Base-by-base conservation (phyloP, 345 rosid species). In the Eucalyptus pauciflora region DNA sequence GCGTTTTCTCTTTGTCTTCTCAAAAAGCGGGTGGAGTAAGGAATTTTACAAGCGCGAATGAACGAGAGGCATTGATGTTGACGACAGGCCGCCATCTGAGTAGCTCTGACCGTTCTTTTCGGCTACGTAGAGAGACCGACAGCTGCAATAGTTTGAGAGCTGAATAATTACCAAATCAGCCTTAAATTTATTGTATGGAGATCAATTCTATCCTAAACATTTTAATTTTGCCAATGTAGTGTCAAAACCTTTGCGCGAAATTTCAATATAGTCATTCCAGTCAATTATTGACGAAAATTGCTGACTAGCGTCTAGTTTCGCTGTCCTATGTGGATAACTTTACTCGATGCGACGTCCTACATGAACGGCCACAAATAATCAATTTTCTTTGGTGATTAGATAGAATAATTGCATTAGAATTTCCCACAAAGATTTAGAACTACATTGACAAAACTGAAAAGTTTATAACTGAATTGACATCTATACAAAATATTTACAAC, bases 261-360 rank as follows among this genome's bases (percentile, higher is more conserved):
- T 27, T 62, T 11, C 0, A 60, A 60, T 27, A 3, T 27, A 60
- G 0, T 60, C 7, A 27, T 60, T 60, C 5, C 3, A 3, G n/a
- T 60, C 0, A 27, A 60, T 60, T 60, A 8, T 60, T 7, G 3
- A 60, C 0, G 4, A 27, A 60, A 25, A 25, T 60, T 0, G 15
- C 15, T 60, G 0, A 60, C 4, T 25, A 3, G 7, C 0, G 2
- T 60, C n/a, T 5, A 24, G 67, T 25, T 7, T 60, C 1, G 0
- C 29, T 1, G 13, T 24, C 64, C 29, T 58, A 58, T 1, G 6
- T 58, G 29, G 29, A 58, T 25, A 58, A 58, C 64, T 24, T 58
- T 58, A 24, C 29, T 56, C 1, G 5, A 5, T 9, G 24, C 0
- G 1, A 1, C 5, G 3, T 60, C 67, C 31, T 60, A 25, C 15